A percentile compares a stretch with the other conserved stretches of the same genome.
Evolutionary conservation across 768 basidiomycete genomes (phyloP).

Genomic region (Boletellus ananas): DNA sequence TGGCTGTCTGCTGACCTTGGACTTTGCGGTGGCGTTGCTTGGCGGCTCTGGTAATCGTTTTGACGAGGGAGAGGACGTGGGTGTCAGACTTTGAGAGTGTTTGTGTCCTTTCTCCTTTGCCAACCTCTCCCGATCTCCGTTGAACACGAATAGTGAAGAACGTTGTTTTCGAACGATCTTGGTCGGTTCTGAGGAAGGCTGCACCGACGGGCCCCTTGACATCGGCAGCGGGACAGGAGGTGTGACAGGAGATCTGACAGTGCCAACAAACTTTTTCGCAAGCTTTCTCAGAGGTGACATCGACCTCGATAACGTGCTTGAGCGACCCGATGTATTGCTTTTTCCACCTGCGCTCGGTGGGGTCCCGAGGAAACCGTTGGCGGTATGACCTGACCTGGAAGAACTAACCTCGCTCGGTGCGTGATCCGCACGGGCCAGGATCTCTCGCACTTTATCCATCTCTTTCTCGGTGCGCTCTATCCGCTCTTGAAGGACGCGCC

Average conservation of each 20-base stretch:
- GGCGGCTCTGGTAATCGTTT: conserved; percentile 34
- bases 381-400: conserved; percentile 54
- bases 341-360: conserved; percentile 50
- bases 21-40: conserved; percentile 41
- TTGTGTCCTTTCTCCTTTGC: conserved; percentile 65
- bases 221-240: conserved; percentile 45
- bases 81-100: conserved; percentile 67
- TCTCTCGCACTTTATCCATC: conserved; percentile 67
- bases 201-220: conserved; percentile 39
- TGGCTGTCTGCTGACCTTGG: conserved; percentile 40
- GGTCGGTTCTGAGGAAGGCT: conserved; percentile 55
- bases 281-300: conserved; percentile 80
- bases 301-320: conserved; percentile 57
- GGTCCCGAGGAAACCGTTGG: conserved; percentile 62
- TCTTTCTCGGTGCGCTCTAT: conserved; percentile 78
- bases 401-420: conserved; percentile 67
- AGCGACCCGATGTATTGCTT: conserved; percentile 39
- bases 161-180: conserved; percentile 50
- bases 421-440: conserved; percentile 48
- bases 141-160: conserved; percentile 57
- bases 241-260: conserved; percentile 35
- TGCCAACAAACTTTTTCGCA: conserved; percentile 64
- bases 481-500: conserved; percentile 75
- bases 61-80: conserved; percentile 58
- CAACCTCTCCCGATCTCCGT: conserved; percentile 40